These are phyloP conservation scores for Boletales sp. DNA, from an alignment of 768 basidiomycete species.

Conservation along the genomic window DNA sequence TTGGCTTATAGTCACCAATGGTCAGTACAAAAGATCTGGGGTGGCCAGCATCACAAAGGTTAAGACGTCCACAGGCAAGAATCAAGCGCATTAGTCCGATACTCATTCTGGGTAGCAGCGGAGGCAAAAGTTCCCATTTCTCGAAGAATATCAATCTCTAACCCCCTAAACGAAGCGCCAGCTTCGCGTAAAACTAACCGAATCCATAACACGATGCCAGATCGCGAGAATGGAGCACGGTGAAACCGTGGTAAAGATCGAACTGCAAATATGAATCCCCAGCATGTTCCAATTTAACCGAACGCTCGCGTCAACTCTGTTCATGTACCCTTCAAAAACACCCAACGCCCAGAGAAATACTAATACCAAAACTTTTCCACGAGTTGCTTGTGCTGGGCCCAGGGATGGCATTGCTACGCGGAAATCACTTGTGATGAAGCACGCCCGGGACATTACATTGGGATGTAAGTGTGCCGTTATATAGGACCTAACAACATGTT, in stretches of 20 bases:
- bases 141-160: not conserved
- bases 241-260: not conserved
- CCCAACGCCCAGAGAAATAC: too few species aligned
- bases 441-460: not conserved
- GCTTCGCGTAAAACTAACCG: not conserved
- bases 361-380: not conserved
- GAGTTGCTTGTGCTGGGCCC: not conserved
- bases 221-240: not conserved
- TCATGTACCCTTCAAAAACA: not conserved
- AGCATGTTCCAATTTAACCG: not conserved
- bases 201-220: not conserved
- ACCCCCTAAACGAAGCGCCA: not conserved
- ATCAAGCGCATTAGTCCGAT: too few species aligned
- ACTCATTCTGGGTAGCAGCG: too few species aligned
- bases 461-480: not conserved
- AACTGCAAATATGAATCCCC: not conserved
- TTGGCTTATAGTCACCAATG: too few species aligned
- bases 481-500: not conserved
- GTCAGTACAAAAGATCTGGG: too few species aligned
- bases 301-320: not conserved
- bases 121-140: too few species aligned
- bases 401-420: not conserved
- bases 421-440: not conserved
- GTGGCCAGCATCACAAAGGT: too few species aligned
- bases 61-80: too few species aligned